phyloP scores from a whole-genome alignment of 1,139 yeast genomes.

The Debaryomycetaceae sp. region DNA sequence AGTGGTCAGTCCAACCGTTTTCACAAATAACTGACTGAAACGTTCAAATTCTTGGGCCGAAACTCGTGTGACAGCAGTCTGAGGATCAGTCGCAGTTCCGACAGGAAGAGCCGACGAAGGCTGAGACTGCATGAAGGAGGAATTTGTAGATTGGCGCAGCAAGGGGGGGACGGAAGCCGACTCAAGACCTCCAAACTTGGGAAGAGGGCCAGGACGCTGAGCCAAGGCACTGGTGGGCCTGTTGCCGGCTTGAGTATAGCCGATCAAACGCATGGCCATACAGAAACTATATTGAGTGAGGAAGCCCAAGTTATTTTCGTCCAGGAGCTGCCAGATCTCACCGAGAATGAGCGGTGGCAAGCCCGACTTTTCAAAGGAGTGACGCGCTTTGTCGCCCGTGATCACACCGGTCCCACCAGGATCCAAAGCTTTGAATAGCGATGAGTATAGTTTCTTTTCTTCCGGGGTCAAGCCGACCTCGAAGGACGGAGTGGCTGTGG shows the following conservation, averaged over 20 bases:
- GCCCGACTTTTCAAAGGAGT: slow-evolving; percentile 78
- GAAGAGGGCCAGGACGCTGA: slow-evolving; percentile 48
- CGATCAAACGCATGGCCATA: slow-evolving; percentile 80
- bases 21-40: slow-evolving; percentile 65
- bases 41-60: slow-evolving; percentile 52
- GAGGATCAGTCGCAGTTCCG: slow-evolving; percentile 20
- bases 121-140: slow-evolving; percentile 41
- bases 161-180: slow-evolving; percentile 8
- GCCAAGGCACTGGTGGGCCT: slow-evolving; percentile 39
- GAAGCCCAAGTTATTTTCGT: slow-evolving; percentile 74
- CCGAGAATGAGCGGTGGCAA: slow-evolving; percentile 71
- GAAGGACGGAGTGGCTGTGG: slow-evolving; percentile 20
- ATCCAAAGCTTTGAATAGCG: slow-evolving; percentile 70
- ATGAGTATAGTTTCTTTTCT: slow-evolving; percentile 65
- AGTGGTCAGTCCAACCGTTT: slow-evolving; percentile 48
- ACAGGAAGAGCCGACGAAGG: slow-evolving; percentile 27
- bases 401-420: slow-evolving; percentile 70
- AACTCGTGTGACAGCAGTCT: slow-evolving; percentile 4
- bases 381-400: slow-evolving; percentile 84
- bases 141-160: slow-evolving; percentile 27
- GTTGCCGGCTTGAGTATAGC: slow-evolving; percentile 74
- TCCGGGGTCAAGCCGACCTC: slow-evolving; percentile 58
- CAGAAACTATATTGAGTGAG: slow-evolving; percentile 75
- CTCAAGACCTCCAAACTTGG: slow-evolving; percentile 35
- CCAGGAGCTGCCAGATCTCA: slow-evolving; percentile 91